Evolutionary conservation across 176 grass and related monocot species (phyloP), one percentile per base, ranked within the genome.

Genomic region (Hordeum marinum): DNA sequence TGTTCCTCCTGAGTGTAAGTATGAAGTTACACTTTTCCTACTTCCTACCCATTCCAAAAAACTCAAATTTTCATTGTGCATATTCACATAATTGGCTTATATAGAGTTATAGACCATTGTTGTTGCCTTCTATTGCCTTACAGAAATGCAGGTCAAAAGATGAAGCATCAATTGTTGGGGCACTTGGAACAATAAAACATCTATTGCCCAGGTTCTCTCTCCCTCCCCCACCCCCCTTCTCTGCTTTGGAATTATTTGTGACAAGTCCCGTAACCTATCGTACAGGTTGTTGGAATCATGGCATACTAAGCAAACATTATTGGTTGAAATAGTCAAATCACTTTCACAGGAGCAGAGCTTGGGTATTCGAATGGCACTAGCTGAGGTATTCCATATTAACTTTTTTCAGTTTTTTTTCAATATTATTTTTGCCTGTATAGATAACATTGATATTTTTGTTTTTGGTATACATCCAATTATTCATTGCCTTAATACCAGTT

Each of bases 121-220:
- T 58, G 15, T 25, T 85, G 42, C 50, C 80, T 34, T 89, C 73
- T 82, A 55, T 82, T 78, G 35, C 31, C 66, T 66, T 79, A 45
- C 68, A 98, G 96, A 98, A 95, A 95, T 98, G 96, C 82, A 94
- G 85, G 63, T 91, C 96, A 92, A 98, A 98, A 88, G 96, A 95
- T 84, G 92, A 98, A 90, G 75, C 91, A 72, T 93, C 89, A 48
- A 93, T 91, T 64, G 85, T 95, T 89, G 96, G 95, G 81, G 93
- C 85, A 59, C 91, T 98, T 84, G 88, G 85, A 20, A 87, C 88
- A 36, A 93, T 93, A 82, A 98, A 93, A 83, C 96, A 98, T 88
- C 83, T 98, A 54, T 87, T 98, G 72, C 93, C 96, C 73, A 98
- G 96, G 96, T 98, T 66, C 81, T 68, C 17, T 35, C 64, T 72